phyloP scores from a whole-genome alignment of 768 basidiomycete genomes.

The Suillus americanus region DNA sequence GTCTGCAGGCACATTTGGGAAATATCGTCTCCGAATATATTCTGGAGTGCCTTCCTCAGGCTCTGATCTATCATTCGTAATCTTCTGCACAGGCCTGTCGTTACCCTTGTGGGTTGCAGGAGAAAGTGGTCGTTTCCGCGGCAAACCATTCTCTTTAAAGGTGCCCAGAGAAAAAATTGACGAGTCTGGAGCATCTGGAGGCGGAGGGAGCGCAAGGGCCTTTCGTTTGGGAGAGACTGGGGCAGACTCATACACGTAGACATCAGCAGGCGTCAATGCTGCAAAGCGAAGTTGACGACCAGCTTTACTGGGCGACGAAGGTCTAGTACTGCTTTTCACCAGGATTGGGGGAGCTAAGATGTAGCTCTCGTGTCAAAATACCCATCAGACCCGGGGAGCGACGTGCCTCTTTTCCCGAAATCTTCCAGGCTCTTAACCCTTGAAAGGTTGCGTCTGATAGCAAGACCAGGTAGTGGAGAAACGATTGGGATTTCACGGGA shows the following conservation, averaged over 20 bases:
- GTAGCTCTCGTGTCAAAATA: constrained; percentile 22
- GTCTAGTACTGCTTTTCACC: constrained; percentile 53
- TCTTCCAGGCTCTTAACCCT: constrained; percentile 32
- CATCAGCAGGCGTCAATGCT: constrained; percentile 68
- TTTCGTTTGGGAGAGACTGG: constrained; percentile 71
- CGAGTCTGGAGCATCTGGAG: constrained; percentile 24
- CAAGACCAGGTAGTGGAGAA: constrained; percentile 9
- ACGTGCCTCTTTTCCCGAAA: constrained; percentile 21
- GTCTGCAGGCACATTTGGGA: constrained; percentile 65
- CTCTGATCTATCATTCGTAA: constrained; percentile 18
- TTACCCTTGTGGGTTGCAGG: background rate
- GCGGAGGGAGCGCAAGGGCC: constrained; percentile 54
- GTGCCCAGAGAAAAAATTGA: constrained; percentile 39
- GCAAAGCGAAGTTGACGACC: constrained; percentile 70
- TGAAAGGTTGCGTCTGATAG: constrained; percentile 22
- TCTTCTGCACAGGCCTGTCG: too few relatives aligned
- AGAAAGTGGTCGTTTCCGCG: constrained; percentile 12
- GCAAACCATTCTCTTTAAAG: constrained; percentile 27
- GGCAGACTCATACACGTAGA: constrained; percentile 81
- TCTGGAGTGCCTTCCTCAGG: constrained; percentile 77
- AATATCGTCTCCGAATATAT: constrained; percentile 80
- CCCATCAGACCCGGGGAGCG: background rate
- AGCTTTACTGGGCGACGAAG: constrained; percentile 46
- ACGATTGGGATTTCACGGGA: background rate
- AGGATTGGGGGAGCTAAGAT: constrained; percentile 42